Conservation (phyloP, 1,284 basidiomycete genomes). For the Cryptococcus amylolentus region DNA sequence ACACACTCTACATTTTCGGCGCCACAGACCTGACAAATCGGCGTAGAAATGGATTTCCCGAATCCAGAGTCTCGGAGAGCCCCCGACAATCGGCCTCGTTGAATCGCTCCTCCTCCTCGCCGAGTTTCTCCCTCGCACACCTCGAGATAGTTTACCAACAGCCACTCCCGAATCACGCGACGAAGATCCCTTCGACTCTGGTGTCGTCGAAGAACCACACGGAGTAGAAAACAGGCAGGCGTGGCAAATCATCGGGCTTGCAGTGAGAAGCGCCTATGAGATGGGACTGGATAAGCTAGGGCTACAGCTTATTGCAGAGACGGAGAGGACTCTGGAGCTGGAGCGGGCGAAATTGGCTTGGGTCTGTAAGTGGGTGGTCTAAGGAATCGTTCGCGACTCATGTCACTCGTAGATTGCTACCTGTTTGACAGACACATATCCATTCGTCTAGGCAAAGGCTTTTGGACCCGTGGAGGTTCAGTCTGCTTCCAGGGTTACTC, state of each 20-base stretch:
- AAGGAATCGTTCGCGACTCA: constrained; percentile 2
- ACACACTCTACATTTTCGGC: neutral
- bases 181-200: neutral
- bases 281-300: constrained; percentile 47
- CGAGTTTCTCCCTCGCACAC: constrained; percentile 47
- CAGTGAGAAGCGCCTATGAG: constrained; percentile 44
- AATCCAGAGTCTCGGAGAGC: constrained; percentile 42
- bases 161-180: neutral
- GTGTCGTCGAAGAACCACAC: constrained; percentile 26
- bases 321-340: constrained; percentile 36
- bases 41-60: constrained; percentile 41
- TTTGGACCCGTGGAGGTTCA: constrained; percentile 49
- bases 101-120: constrained; percentile 47
- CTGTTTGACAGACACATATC: constrained; percentile 48
- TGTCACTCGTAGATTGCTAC: constrained; percentile 38
- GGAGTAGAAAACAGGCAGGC: constrained; percentile 47
- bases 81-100: constrained; percentile 44
- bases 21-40: neutral
- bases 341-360: constrained; percentile 46
- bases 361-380: constrained; percentile 37
- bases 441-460: constrained; percentile 47
- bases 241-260: constrained; percentile 47
- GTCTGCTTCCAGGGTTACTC: constrained; percentile 49
- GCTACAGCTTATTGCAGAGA: constrained; percentile 32
- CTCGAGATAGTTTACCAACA: constrained; percentile 1